phyloP scores from a whole-genome alignment of 2,329 filamentous ascomycete species.

The Lizonia empirigonia region DNA sequence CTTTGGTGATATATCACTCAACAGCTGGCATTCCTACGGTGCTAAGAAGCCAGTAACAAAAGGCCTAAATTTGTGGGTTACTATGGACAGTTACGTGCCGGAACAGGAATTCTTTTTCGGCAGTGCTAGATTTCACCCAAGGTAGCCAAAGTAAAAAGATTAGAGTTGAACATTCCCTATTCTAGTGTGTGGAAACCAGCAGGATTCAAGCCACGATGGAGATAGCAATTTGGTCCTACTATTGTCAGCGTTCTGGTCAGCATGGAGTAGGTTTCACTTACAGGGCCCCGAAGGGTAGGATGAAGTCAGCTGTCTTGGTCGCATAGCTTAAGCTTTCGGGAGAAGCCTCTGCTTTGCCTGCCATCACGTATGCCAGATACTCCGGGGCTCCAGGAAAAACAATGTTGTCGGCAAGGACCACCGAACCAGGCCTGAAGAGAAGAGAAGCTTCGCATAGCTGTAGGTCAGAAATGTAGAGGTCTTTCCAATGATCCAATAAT shows the following conservation, averaged over 20 bases:
- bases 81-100: too few species aligned
- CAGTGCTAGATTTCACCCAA: too few species aligned
- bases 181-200: too few species aligned
- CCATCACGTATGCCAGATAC: neutral
- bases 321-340: neutral
- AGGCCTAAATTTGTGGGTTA: too few species aligned
- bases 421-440: neutral
- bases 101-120: too few species aligned
- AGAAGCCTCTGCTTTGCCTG: neutral
- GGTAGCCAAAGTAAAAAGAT: too few species aligned
- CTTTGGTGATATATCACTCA: too few species aligned
- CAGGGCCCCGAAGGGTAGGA: neutral
- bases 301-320: neutral
- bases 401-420: neutral
- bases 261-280: neutral
- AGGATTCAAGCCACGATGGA: neutral
- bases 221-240: neutral
- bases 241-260: neutral
- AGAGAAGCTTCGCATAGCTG: neutral
- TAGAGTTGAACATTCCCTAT: too few species aligned
- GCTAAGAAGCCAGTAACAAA: too few species aligned
- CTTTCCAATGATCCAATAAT: neutral
- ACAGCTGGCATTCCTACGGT: too few species aligned
- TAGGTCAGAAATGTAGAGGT: neutral
- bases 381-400: neutral